These are phyloP conservation scores for Blastomyces gilchristii DNA, from an alignment of 2,329 filamentous ascomycete species.

Conservation along the genomic window DNA sequence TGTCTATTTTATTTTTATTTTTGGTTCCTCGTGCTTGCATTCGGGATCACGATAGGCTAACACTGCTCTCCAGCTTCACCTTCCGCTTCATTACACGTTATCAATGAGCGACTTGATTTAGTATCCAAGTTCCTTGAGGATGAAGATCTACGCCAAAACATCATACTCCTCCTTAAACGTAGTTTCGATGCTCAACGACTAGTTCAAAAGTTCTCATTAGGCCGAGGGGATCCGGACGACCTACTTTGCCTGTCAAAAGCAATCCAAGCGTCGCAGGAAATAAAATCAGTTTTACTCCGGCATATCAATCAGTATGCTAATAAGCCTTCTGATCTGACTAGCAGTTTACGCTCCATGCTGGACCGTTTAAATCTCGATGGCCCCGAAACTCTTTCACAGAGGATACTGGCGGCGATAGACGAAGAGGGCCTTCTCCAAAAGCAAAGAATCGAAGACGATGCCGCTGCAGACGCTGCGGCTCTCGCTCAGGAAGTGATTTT, in stretches of 20 bases:
- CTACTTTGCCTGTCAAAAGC: constrained; percentile 74
- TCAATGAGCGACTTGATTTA: constrained; percentile 69
- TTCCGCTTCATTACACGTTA: constrained; percentile 72
- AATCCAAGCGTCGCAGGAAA: constrained; percentile 60
- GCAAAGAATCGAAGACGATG: constrained; percentile 64
- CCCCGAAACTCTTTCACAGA: constrained; percentile 56
- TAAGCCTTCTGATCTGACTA: constrained; percentile 17
- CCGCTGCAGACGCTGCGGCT: constrained; percentile 58
- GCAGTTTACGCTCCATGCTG: constrained; percentile 24
- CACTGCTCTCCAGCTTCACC: constrained; percentile 50
- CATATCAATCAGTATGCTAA: constrained; percentile 17
- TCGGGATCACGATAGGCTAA: constrained; percentile 5
- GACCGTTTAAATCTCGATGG: constrained; percentile 44
- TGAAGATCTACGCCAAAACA: constrained; percentile 56
- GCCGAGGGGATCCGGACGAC: constrained; percentile 85
- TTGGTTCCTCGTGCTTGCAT: constrained; percentile 1
- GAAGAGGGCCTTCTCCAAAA: constrained; percentile 79
- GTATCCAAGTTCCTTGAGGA: constrained; percentile 64
- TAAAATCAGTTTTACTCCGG: constrained; percentile 35
- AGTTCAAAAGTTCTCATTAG: constrained; percentile 87
- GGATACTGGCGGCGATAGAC: constrained; percentile 72
- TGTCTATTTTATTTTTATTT: not conserved
- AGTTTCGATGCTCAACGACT: constrained; percentile 81
- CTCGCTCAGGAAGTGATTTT: constrained; percentile 63
- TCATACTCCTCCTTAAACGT: constrained; percentile 57